Percentiles rank a stretch among this genome's conserved stretches.
These are phyloP conservation scores for Westerdykella ornata DNA, from an alignment of 2,329 filamentous ascomycete species.

Conservation along the genomic window DNA sequence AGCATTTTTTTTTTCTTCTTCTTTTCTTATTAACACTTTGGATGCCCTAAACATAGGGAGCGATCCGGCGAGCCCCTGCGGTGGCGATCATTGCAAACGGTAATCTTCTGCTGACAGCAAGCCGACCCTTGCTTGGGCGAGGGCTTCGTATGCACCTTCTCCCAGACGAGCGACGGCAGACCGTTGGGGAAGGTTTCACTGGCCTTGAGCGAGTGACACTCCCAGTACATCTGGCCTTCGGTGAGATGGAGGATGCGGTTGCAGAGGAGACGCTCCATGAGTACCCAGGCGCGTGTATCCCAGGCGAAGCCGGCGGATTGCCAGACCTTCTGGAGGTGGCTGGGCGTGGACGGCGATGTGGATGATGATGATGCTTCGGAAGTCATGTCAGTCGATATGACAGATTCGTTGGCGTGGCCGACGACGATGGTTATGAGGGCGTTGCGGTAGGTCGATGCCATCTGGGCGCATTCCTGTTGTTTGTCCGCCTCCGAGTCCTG, in stretches of 20 bases:
- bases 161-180: conserved; percentile 31
- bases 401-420: conserved; percentile 11
- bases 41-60: too few species aligned
- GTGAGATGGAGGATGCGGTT: conserved; percentile 29
- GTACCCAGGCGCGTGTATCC: conserved; percentile 33
- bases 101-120: too few species aligned
- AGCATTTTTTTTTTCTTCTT: too few species aligned
- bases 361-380: not conserved
- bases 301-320: conserved; percentile 21
- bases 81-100: too few species aligned
- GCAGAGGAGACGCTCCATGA: conserved; percentile 34
- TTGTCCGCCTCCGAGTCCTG: conserved; percentile 31
- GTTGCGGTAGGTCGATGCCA: conserved; percentile 32
- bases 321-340: conserved; percentile 4
- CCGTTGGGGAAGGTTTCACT: conserved; percentile 33
- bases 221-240: conserved; percentile 34
- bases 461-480: conserved; percentile 23
- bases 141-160: conserved; percentile 27
- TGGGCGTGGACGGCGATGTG: not conserved
- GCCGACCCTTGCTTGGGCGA: too few species aligned
- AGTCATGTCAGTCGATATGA: not conserved
- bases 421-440: conserved; percentile 28
- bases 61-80: too few species aligned
- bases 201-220: conserved; percentile 34
- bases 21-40: too few species aligned